phyloP scores from a whole-genome alignment of 2,329 filamentous ascomycete genomes.

The Aureobasidium sp. region DNA sequence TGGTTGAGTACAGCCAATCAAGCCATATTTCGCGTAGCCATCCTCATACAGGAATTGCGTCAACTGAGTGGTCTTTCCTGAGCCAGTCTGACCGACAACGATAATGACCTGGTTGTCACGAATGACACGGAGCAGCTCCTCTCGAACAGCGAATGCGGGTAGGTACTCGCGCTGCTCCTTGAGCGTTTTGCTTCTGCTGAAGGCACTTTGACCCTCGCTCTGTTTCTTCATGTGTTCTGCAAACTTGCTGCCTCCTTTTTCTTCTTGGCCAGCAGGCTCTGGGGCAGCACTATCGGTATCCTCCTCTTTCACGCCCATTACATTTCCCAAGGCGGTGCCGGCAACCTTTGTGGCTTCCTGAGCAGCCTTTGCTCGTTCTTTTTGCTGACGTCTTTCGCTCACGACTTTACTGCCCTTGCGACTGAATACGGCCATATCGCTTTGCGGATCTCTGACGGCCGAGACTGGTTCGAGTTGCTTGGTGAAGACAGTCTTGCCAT shows the following conservation, averaged over 20 bases:
- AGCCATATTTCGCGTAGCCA: slow-evolving; percentile 75
- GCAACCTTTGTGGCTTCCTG: slow-evolving; percentile 90
- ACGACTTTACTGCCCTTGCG: slow-evolving; percentile 91
- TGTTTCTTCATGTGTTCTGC: slow-evolving; percentile 79
- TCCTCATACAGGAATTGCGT: slow-evolving; percentile 96
- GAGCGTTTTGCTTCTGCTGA: slow-evolving; percentile 85
- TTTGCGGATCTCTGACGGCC: slow-evolving; percentile 86
- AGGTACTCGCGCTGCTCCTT: slow-evolving; percentile 87
- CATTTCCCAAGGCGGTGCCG: slow-evolving; percentile 83
- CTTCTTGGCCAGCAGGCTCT: slow-evolving; percentile 49
- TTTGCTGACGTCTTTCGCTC: slow-evolving; percentile 80
- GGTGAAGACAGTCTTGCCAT: slow-evolving; percentile 91
- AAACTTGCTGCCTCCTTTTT: slow-evolving; percentile 67
- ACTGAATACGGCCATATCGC: slow-evolving; percentile 98
- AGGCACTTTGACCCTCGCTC: slow-evolving; percentile 71
- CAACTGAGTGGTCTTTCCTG: slow-evolving; percentile 93
- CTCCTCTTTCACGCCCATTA: slow-evolving; percentile 92
- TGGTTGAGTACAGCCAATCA: slow-evolving; percentile 96
- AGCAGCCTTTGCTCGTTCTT: slow-evolving; percentile 87
- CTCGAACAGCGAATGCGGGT: slow-evolving; percentile 90
- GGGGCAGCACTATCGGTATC: slow-evolving; percentile 79
- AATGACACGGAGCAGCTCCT: slow-evolving; percentile 85
- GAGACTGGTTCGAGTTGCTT: slow-evolving; percentile 94
- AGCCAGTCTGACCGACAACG: slow-evolving; percentile 93
- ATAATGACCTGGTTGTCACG: slow-evolving; percentile 96